These are phyloP conservation scores for Lophiostoma macrostomum DNA, from an alignment of 495 filamentous ascomycete species.

Conservation along the genomic window DNA sequence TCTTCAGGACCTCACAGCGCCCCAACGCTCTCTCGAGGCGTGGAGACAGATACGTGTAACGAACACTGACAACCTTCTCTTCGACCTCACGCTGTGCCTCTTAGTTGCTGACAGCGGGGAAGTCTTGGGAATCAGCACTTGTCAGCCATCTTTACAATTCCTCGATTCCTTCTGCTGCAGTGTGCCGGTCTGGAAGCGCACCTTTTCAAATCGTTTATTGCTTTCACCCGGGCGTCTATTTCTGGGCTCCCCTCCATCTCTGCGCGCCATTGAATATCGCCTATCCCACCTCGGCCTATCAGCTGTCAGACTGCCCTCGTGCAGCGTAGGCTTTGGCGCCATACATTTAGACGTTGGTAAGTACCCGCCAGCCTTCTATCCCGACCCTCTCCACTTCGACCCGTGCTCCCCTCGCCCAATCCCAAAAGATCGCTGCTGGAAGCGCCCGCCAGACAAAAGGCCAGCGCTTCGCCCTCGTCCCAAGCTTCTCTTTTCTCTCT, in stretches of 20 bases:
- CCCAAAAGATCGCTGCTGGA: constrained; percentile 19
- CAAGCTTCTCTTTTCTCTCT: constrained; percentile 22
- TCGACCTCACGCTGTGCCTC: no score
- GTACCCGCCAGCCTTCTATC: constrained; percentile 37
- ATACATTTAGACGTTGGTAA: constrained; percentile 28
- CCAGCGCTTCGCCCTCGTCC: constrained; percentile 27
- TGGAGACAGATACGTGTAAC: no score
- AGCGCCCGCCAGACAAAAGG: constrained; percentile 40
- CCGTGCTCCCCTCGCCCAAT: constrained; percentile 27
- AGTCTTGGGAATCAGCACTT: no score
- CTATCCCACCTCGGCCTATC: constrained; percentile 35
- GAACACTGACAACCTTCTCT: no score
- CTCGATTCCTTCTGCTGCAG: constrained; percentile 8
- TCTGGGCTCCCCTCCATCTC: constrained; percentile 23
- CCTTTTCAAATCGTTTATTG: constrained; percentile 31
- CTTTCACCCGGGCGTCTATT: constrained; percentile 42
- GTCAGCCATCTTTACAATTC: neutral
- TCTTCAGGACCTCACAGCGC: no score
- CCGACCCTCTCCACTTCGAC: constrained; percentile 35
- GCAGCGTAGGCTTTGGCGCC: constrained; percentile 27
- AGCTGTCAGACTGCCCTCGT: constrained; percentile 22
- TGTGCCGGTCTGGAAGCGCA: constrained; percentile 24
- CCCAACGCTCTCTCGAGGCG: no score
- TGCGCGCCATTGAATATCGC: constrained; percentile 12
- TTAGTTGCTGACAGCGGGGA: constrained; percentile 8